Base-by-base conservation (phyloP, 2,329 filamentous ascomycete genomes). In the Alternaria postmessia region DNA sequence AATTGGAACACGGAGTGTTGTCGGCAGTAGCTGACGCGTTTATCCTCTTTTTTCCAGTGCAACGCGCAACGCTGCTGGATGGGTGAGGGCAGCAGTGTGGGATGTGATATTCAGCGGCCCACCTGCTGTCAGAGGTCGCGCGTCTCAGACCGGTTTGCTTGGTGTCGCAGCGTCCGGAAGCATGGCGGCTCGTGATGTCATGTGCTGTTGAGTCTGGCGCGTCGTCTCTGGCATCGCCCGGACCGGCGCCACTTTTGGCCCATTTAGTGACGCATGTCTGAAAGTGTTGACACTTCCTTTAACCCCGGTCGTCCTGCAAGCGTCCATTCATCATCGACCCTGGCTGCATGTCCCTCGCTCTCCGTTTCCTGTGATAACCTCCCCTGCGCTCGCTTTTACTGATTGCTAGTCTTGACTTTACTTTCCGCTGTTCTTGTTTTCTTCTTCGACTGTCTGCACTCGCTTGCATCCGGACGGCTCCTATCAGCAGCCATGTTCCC, bases 401-500 rank as follows among this genome's bases (percentile, higher is more conserved):
- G 52, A 55, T 55, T 55, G n/a, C 43, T 55, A 55, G n/a, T 59
- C 30, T 14, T 51, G 42, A 30, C 39, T 48, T 55, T 36, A 46
- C 28, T 34, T 22, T 44, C 26, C 34, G 44, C 34, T 42, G 18
- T 18, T 38, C 14, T 41, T 51, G 39, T 51, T 30, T 42, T 56
- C 14, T 24, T 28, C 7, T 36, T 34, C 41, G 14, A 54, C 43
- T 22, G 26, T 24, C 12, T 41, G 36, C 56, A 36, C 47, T 55
- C 36, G 51, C 32, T 54, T 48, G 49, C 51, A 18, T 14, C 18
- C 34, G 20, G 28, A 32, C 44, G 44, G 51, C 59, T 32, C 42
- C 42, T 51, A 41, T 39, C 28, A 34, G 58, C 62, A 43, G 55
- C 43, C 56, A 71, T 72, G 70, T 49, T 66, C 39, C 68, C 52